phyloP scores from a whole-genome alignment of 495 filamentous ascomycete species.

The Hypoxylon cercidicola region DNA sequence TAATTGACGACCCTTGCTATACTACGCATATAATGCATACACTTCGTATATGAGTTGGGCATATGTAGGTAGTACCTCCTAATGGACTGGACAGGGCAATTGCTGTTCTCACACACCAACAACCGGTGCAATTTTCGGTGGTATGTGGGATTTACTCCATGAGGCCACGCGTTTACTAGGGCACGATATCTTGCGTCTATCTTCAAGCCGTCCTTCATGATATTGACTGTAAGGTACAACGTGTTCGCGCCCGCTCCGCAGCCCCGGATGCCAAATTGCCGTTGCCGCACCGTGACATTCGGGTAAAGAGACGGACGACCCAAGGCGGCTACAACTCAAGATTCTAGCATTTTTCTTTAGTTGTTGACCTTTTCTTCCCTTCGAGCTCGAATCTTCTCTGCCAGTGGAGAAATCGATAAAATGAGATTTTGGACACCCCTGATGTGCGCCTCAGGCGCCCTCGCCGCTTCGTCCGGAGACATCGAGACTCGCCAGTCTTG shows the following conservation, averaged over 20 bases:
- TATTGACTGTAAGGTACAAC: constrained; percentile 4
- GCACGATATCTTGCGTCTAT: not conserved
- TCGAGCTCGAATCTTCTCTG: not conserved
- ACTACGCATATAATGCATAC: too few relatives aligned
- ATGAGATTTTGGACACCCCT: constrained; percentile 23
- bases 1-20: too few relatives aligned
- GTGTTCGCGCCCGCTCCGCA: constrained; percentile 1
- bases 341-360: not conserved
- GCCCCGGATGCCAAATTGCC: constrained; percentile 3
- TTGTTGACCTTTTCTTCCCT: not conserved
- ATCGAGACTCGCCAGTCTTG: constrained; percentile 53
- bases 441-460: constrained; percentile 17
- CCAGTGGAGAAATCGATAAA: not conserved
- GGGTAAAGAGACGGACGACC: constrained; percentile 18
- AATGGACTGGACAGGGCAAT: too few relatives aligned
- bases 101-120: too few relatives aligned
- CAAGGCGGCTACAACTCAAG: constrained; percentile 1
- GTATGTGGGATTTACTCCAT: too few relatives aligned
- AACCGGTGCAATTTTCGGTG: too few relatives aligned
- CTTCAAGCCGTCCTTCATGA: constrained; percentile 8
- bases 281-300: constrained; percentile 16
- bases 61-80: not conserved
- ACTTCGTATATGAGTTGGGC: too few relatives aligned
- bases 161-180: not conserved
- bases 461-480: constrained; percentile 22